These are phyloP conservation scores for Syzygium syzygioides DNA, from an alignment of 441 rosid genomes.

Conservation along the genomic window DNA sequence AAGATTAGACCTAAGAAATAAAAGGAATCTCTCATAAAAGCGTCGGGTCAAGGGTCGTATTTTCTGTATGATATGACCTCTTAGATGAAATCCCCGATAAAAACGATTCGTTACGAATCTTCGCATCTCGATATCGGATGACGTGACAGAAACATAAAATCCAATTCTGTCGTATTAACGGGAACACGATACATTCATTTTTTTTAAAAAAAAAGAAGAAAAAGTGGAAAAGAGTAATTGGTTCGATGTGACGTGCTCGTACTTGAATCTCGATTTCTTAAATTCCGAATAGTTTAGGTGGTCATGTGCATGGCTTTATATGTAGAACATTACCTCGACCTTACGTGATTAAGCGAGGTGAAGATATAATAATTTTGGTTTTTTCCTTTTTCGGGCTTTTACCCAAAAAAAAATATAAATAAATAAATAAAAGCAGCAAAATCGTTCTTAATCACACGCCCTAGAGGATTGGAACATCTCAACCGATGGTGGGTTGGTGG, in stretches of 20 bases:
- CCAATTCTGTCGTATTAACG: fast-evolving
- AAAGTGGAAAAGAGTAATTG: background rate
- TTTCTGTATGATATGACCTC: too few species aligned
- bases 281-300: background rate
- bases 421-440: too few species aligned
- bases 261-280: background rate
- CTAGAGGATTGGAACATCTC: background rate
- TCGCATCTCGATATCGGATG: too few species aligned
- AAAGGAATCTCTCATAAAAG: too few species aligned
- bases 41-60: too few species aligned
- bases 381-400: background rate
- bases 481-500: background rate
- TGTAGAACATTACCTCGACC: background rate
- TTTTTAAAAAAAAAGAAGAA: too few species aligned
- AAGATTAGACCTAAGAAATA: background rate
- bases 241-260: fast-evolving
- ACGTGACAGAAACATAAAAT: too few species aligned
- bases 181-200: too few species aligned
- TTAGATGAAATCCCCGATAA: too few species aligned
- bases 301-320: background rate
- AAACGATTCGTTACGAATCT: too few species aligned
- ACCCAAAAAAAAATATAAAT: background rate
- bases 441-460: too few species aligned
- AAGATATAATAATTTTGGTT: background rate
- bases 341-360: background rate